A percentile compares a stretch with the other conserved stretches of the same genome.
Evolutionary conservation across 2,329 filamentous ascomycete genomes (phyloP).

Genomic region (Exophiala spinifera): DNA sequence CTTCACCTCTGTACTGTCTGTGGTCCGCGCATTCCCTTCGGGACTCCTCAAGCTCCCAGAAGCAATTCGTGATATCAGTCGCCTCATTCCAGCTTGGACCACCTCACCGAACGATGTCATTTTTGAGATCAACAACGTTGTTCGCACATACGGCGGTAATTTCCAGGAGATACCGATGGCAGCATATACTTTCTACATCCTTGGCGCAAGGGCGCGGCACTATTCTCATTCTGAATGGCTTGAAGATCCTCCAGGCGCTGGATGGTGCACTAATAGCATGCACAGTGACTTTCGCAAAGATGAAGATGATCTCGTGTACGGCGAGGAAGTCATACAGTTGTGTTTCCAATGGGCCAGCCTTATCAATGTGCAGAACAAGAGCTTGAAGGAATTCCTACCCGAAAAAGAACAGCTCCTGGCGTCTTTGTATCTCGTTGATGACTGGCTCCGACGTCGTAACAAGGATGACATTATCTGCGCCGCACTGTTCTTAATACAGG

Average conservation of each 20-base stretch:
- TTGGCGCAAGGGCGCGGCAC: conserved; percentile 4
- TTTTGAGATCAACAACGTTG: background rate
- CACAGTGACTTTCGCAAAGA: conserved; percentile 2
- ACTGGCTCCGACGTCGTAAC: conserved; percentile 2
- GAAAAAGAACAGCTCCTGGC: conserved; percentile 5
- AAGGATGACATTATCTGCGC: background rate
- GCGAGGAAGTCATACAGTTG: background rate
- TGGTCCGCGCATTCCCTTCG: conserved; percentile 7
- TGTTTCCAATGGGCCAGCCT: background rate
- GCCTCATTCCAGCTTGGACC: background rate
- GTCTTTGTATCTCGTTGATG: conserved; percentile 6
- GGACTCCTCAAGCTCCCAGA: background rate
- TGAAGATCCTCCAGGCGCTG: background rate
- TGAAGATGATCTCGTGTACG: conserved; percentile 3
- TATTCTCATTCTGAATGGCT: conserved; percentile 12
- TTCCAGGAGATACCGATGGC: background rate
- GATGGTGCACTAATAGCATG: conserved; percentile 3
- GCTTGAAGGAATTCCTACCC: background rate
- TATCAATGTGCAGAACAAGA: background rate
- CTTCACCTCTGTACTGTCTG: conserved; percentile 5
- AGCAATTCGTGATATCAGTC: background rate
- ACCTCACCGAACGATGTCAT: background rate
- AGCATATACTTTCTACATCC: conserved; percentile 1
- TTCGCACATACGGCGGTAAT: background rate
- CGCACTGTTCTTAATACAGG: background rate